A percentile compares a stretch with the other conserved stretches of the same genome.
Evolutionary conservation across 2,329 filamentous ascomycete genomes (phyloP).

Genomic region (Fusarium sp.): DNA sequence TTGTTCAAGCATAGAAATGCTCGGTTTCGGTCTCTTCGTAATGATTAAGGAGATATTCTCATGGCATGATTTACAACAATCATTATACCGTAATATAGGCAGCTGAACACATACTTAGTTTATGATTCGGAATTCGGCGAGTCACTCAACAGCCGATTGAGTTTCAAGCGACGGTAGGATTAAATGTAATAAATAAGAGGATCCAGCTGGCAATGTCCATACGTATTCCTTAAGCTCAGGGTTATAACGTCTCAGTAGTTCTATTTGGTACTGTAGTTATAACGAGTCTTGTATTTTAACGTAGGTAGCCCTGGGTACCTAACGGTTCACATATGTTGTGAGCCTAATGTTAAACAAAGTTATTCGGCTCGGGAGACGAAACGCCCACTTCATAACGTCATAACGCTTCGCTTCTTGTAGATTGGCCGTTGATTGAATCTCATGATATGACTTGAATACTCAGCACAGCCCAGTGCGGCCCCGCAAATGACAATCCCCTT

Average conservation of each 20-base stretch:
- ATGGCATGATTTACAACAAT: not conserved
- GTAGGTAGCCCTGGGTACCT: not conserved
- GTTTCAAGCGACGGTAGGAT: not conserved
- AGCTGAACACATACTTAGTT: not conserved
- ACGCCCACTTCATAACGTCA: not conserved
- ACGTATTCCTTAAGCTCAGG: not conserved
- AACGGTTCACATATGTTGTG: not conserved
- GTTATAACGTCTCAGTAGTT: not conserved
- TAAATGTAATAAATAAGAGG: not conserved
- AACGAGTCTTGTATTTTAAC: not conserved
- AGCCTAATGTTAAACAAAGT: not conserved
- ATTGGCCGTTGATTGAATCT: conserved; percentile 1
- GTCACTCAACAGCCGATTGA: not conserved
- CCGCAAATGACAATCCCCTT: conserved; percentile 24
- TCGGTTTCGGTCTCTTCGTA: not conserved
- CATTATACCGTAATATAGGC: not conserved
- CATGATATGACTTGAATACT: conserved; percentile 3
- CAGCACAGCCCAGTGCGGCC: conserved; percentile 12
- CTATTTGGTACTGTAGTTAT: not conserved
- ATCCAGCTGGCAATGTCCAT: not conserved
- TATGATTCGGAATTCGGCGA: not conserved
- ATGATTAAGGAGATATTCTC: not conserved
- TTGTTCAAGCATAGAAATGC: not conserved
- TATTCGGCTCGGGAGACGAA: not conserved
- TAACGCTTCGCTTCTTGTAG: not conserved